Percentiles rank a stretch among this genome's conserved stretches.
Conservation (phyloP, 192 early-diverging fungal genomes). For the Entophlyctis luteolus region DNA sequence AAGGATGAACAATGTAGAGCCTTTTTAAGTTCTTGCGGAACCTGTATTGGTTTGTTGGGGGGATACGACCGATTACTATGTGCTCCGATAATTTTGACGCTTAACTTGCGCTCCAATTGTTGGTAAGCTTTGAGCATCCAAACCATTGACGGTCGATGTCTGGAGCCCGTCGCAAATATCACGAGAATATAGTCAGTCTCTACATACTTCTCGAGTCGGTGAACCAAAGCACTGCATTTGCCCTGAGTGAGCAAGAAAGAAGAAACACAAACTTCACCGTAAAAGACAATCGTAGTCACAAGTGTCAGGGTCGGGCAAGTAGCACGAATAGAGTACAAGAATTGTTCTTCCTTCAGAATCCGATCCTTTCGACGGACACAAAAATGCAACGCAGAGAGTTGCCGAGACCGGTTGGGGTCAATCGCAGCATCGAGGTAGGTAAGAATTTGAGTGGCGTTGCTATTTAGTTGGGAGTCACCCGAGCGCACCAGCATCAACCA, state of each 20-base stretch:
- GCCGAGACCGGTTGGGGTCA: not conserved
- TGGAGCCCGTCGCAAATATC: conserved; percentile 73
- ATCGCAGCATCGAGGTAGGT: not conserved
- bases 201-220: conserved; percentile 73
- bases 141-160: conserved; percentile 73
- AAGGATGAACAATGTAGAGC: conserved; percentile 89
- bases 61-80: not conserved
- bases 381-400: not conserved
- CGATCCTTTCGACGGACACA: conserved; percentile 54
- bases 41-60: conserved; percentile 1
- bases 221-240: conserved; percentile 44
- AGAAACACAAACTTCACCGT: conserved; percentile 40
- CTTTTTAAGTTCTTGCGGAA: conserved; percentile 90
- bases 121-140: conserved; percentile 88
- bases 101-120: conserved; percentile 71
- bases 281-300: conserved; percentile 83
- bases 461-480: not conserved
- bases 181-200: conserved; percentile 89
- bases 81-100: not conserved
- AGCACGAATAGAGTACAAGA: conserved; percentile 76
- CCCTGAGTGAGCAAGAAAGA: not conserved
- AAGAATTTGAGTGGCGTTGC: not conserved
- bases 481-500: conserved; percentile 9
- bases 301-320: conserved; percentile 76
- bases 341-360: conserved; percentile 82